phyloP scores from a whole-genome alignment of 2,329 filamentous ascomycete genomes.

The Hawksworthiomyces lignivorus region DNA sequence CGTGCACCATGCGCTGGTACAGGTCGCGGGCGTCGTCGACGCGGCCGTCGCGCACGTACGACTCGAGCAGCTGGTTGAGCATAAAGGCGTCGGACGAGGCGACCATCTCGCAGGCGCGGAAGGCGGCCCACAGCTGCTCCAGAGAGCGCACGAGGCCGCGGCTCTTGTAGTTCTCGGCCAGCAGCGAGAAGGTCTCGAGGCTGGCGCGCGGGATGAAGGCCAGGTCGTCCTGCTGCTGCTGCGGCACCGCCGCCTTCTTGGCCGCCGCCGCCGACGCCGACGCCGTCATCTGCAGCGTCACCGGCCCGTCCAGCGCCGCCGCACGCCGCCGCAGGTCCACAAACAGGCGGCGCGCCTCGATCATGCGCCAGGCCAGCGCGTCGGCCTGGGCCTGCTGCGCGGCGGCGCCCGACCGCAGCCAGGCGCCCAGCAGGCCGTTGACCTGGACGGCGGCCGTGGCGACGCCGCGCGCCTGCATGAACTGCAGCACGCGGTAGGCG shows the following conservation, averaged over 20 bases:
- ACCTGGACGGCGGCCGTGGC: constrained; percentile 65
- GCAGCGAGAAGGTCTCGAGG: constrained; percentile 69
- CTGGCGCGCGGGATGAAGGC: constrained; percentile 50
- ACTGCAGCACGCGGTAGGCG: constrained; percentile 62
- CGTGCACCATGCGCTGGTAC: constrained; percentile 46
- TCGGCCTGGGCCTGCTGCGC: constrained; percentile 55
- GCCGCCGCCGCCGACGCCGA: neutral
- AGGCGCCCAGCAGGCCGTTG: constrained; percentile 75
- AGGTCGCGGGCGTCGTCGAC: constrained; percentile 45
- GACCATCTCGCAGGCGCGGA: constrained; percentile 56
- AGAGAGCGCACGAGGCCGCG: constrained; percentile 52
- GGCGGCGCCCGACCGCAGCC: constrained; percentile 56
- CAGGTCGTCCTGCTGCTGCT: constrained; percentile 19
- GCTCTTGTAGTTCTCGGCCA: constrained; percentile 64
- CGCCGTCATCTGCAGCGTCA: constrained; percentile 19
- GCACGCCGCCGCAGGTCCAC: constrained; percentile 41
- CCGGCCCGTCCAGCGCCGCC: constrained; percentile 17
- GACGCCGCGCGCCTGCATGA: constrained; percentile 66
- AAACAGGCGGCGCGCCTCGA: constrained; percentile 57
- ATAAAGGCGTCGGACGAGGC: constrained; percentile 61
- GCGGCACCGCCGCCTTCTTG: neutral
- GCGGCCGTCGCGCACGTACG: constrained; percentile 53
- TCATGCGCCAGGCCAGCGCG: constrained; percentile 67
- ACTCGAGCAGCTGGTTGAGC: constrained; percentile 70
- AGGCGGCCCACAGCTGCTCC: constrained; percentile 52